Evolutionary conservation across 805 yeast species (phyloP).

Genomic region (Starmerella cellae): DNA sequence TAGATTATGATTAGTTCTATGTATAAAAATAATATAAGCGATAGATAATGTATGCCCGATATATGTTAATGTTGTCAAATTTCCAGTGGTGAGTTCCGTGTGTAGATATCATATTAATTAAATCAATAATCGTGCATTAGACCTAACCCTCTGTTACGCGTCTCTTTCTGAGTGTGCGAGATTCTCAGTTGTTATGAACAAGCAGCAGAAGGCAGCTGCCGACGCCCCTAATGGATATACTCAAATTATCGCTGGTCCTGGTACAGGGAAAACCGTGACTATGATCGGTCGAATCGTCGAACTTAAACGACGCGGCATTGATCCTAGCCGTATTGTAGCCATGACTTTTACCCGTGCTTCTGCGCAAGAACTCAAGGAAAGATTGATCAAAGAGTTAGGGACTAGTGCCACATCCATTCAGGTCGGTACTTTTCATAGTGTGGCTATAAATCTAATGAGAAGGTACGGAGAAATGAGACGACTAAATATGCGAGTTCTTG

Average conservation of each 20-base stretch:
- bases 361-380: slow-evolving; percentile 65
- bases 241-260: slow-evolving; percentile 53
- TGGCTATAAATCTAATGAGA: slow-evolving; percentile 33
- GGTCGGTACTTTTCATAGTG: slow-evolving; percentile 84
- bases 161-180: too few relatives aligned
- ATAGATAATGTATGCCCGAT: too few relatives aligned
- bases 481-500: neutral
- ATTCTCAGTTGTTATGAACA: too few relatives aligned
- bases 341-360: slow-evolving; percentile 93
- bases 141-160: too few relatives aligned
- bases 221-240: slow-evolving; percentile 33
- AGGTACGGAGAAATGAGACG: neutral
- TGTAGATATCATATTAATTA: too few relatives aligned
- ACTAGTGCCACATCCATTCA: slow-evolving; percentile 32
- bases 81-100: too few relatives aligned
- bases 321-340: slow-evolving; percentile 56
- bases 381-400: slow-evolving; percentile 32
- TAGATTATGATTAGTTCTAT: too few relatives aligned
- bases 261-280: slow-evolving; percentile 73
- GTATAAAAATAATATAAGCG: too few relatives aligned
- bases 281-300: slow-evolving; percentile 67
- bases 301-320: slow-evolving; percentile 39
- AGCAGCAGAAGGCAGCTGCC: slow-evolving; percentile 36
- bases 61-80: too few relatives aligned
- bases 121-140: too few relatives aligned